phyloP scores from a whole-genome alignment of 2,329 filamentous ascomycete species.

The Colletotrichum sp. region DNA sequence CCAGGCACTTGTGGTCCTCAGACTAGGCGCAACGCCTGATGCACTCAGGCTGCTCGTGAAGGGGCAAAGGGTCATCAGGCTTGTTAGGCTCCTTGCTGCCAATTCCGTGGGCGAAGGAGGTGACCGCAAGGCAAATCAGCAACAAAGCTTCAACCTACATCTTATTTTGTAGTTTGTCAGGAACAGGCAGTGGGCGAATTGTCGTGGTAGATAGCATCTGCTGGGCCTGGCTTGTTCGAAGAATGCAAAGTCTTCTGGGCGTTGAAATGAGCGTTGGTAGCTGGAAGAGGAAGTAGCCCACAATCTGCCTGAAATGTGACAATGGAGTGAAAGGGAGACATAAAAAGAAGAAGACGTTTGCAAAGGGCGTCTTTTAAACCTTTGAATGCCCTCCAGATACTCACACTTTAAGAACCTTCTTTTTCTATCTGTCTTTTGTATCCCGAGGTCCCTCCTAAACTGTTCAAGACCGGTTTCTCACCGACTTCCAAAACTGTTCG shows the following conservation, averaged over 20 bases:
- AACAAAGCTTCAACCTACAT: background rate
- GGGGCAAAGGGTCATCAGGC: background rate
- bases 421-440: too few relatives aligned
- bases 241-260: background rate
- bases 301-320: background rate
- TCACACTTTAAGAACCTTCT: too few relatives aligned
- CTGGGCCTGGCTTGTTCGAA: background rate
- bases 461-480: too few relatives aligned
- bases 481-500: too few relatives aligned
- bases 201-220: background rate
- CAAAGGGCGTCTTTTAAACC: too few relatives aligned
- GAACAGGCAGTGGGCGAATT: background rate
- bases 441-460: too few relatives aligned
- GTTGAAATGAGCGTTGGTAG: background rate
- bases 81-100: background rate
- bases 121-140: background rate
- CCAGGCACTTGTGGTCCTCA: background rate
- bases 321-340: too few relatives aligned
- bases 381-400: too few relatives aligned
- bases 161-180: background rate
- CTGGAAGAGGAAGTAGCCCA: background rate
- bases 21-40: background rate
- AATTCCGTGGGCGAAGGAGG: background rate
- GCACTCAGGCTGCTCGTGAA: background rate
- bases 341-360: too few relatives aligned